Percentiles rank a stretch among this genome's conserved stretches.
These are phyloP conservation scores for Adansonia grandidieri DNA, from an alignment of 441 rosid genomes.

Conservation along the genomic window DNA sequence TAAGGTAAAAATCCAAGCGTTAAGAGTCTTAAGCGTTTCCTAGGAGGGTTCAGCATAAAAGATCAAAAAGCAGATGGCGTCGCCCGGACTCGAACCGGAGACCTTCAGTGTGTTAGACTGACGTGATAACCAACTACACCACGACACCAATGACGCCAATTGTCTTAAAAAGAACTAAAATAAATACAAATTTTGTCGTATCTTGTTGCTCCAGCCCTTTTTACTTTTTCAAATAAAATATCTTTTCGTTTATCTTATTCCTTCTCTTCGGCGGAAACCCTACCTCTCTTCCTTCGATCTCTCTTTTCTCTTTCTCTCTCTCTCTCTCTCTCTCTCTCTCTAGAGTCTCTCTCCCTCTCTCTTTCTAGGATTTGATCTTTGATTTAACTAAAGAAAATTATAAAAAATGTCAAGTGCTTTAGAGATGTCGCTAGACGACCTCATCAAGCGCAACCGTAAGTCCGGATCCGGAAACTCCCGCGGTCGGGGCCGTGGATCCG, in stretches of 20 bases:
- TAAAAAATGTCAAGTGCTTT: conserved; percentile 70
- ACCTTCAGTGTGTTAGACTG: conserved; percentile 66
- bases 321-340: not conserved
- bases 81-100: conserved; percentile 94
- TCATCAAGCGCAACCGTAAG: conserved; percentile 76
- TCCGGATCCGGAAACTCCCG: conserved; percentile 60
- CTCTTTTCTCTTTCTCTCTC: not conserved
- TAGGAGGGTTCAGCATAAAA: too few species aligned
- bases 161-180: too few species aligned
- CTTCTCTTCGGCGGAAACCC: conserved; percentile 1
- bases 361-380: conserved; percentile 25
- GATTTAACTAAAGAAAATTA: not conserved
- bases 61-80: conserved; percentile 39
- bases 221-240: not conserved
- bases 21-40: not conserved
- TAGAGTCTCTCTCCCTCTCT: not conserved
- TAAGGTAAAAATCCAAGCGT: too few species aligned
- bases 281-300: conserved; percentile 16
- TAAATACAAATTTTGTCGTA: too few species aligned
- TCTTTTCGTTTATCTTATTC: not conserved
- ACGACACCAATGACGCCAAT: not conserved
- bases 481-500: conserved; percentile 67
- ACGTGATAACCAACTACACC: conserved; percentile 20
- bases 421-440: conserved; percentile 95
- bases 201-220: too few species aligned